Evolutionary conservation across 2,329 filamentous ascomycete genomes (phyloP), one percentile per base, ranked within the genome.

Genomic region (Lomentospora prolificans): DNA sequence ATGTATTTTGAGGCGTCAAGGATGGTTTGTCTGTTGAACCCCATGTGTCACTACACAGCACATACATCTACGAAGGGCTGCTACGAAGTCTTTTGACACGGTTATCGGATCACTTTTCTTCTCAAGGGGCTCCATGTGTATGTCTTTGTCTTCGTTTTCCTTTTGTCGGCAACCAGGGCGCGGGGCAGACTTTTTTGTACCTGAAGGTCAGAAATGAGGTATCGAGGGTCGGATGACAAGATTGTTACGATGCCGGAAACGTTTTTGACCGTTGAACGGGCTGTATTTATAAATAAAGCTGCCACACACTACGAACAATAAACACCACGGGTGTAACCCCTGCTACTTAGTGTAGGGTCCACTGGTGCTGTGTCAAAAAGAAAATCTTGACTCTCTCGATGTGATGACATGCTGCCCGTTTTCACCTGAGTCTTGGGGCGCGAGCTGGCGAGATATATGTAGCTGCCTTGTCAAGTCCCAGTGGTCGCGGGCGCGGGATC

Each of bases 201-300:
- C 44, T 22, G 12, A 17, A 22, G 22, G 44, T 46, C 22, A 22
- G 44, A 22, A 12, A 33, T 33, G 44, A 48, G 22, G 22, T 48
- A 48, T 22, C 44, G 44, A 48, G 44, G 24, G 44, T 48, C 44
- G 44, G 44, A 22, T 48, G 22, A 48, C 44, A 48, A 48, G 44
- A 48, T 22, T 48, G 44, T 48, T 48, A 48, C 44, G 44, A 48
- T 48, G 12, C 44, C 44, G 44, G 17, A 22, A 22, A 33, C 12
- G 30, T 33, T 33, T 12, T 33, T 22, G 22, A 48, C 44, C 44
- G 22, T 25, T 22, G 44, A 48, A 48, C 22, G 44, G 44, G 22
- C 22, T 48, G 44, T 25, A 48, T 48, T 48, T 48, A 22, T 48
- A 48, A 48, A 48, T 10, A 48, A 48, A 25, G 44, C 44, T 48